Evolutionary conservation across 305 asterid species (phyloP), one percentile per base, ranked within the genome.

Genomic region (Lippia alba): DNA sequence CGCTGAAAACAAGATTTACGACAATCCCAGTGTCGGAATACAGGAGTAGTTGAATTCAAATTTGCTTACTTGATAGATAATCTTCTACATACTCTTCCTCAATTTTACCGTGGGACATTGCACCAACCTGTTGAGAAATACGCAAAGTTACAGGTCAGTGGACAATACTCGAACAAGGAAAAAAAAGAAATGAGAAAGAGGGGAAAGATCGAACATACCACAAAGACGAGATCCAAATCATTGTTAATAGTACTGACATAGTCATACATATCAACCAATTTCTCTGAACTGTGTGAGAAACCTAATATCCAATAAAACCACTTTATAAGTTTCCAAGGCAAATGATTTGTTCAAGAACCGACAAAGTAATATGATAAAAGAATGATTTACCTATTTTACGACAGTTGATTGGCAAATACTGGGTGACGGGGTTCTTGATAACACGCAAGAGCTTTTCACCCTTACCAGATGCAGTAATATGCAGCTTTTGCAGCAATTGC

Each of bases 41-140:
- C 7, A 2, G 30, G 16, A 65, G 19, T 9, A 18, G 55, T 56
- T 57, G 16, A 3, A 56, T 33, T 12, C 40, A 50, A 16, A 17
- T 32, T 46, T 46, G 66, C 88, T 78, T 82, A 94, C 99, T 81
- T 55, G 99, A 94, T 48, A 94, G 30, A 76, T 79, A 94, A 72
- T 91, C 99, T 56, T 91, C 97, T 0, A 88, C 94, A 59, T 88
- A 86, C 40, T 88, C 94, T 39, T 74, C 85, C 5, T 86, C 93
- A 74, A 91, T 87, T 88, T 89, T 94, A 46, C 99, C 97, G 79
- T 91, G 96, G 69, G 97, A 78, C 99, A 94, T 91, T 69, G 99
- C 97, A 58, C 99, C 99, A 66, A 94, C 87, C 99, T 94, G 78
- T 67, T 76, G 19, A 78, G 62, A 49, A 3, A 60, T 6, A 46